Evolutionary conservation across 176 grass and related monocot species (phyloP).

Genomic region (Melocanna baccifera): DNA sequence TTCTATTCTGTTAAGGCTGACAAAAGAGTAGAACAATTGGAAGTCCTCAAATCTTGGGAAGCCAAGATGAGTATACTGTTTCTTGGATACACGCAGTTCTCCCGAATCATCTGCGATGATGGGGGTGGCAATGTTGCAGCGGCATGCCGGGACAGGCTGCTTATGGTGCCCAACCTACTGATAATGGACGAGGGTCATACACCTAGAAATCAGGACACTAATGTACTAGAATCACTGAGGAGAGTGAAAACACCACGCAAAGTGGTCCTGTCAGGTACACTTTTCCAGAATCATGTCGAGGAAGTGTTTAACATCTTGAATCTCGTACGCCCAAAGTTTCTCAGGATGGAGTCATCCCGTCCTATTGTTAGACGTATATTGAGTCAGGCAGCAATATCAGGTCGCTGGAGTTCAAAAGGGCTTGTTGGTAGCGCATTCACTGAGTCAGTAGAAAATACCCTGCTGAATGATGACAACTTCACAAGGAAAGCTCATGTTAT

Average conservation of each 20-base stretch:
- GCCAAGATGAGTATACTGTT: slow-evolving; percentile 77
- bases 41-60: slow-evolving; percentile 74
- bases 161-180: slow-evolving; percentile 74
- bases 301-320: slow-evolving; percentile 95
- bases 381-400: slow-evolving; percentile 64
- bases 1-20: slow-evolving; percentile 91
- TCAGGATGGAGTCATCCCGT: slow-evolving; percentile 62
- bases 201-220: slow-evolving; percentile 76
- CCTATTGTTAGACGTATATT: slow-evolving; percentile 65
- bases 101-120: slow-evolving; percentile 55
- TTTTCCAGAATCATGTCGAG: slow-evolving; percentile 84
- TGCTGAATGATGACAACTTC: slow-evolving; percentile 60
- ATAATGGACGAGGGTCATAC: slow-evolving; percentile 98
- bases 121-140: slow-evolving; percentile 42
- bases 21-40: slow-evolving; percentile 78
- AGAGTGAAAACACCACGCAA: slow-evolving; percentile 87
- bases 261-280: slow-evolving; percentile 91
- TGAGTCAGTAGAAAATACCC: slow-evolving; percentile 61
- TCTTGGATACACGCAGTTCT: slow-evolving; percentile 91
- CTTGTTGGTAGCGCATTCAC: slow-evolving; percentile 46
- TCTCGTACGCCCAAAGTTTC: slow-evolving; percentile 86
- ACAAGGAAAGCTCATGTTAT: slow-evolving; percentile 85
- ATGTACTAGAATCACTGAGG: slow-evolving; percentile 64
- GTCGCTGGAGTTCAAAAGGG: slow-evolving; percentile 42
- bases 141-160: slow-evolving; percentile 74